phyloP scores from a whole-genome alignment of 352 stramenopile species.

The Pythium oligandrum region DNA sequence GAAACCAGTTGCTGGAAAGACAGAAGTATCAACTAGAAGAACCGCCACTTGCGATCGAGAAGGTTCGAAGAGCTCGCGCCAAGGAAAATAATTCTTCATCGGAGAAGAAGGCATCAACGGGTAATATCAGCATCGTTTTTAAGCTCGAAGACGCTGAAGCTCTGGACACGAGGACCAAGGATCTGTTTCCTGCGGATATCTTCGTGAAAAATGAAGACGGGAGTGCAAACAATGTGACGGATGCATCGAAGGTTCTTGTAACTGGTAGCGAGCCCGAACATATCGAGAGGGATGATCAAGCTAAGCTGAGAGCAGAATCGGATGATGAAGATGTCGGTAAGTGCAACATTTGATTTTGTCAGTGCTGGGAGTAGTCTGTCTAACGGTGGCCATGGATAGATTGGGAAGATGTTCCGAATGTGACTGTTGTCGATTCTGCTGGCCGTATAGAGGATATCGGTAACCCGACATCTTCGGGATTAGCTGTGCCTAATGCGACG shows the following conservation, averaged over 20 bases:
- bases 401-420: constrained; percentile 10
- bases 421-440: neutral
- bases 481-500: too few species aligned
- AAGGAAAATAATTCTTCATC: neutral
- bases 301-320: too few species aligned
- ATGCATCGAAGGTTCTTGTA: too few species aligned
- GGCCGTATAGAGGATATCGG: too few species aligned
- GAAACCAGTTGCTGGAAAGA: constrained; percentile 19
- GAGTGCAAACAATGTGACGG: too few species aligned
- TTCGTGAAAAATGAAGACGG: constrained; percentile 9
- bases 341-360: constrained; percentile 3
- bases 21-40: constrained; percentile 36
- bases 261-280: too few species aligned
- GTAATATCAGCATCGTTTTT: constrained; percentile 33
- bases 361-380: too few species aligned
- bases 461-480: too few species aligned
- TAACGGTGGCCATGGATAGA: neutral
- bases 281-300: too few species aligned
- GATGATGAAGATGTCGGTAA: constrained; percentile 41
- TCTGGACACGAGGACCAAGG: constrained; percentile 16
- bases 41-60: constrained; percentile 41
- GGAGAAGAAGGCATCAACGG: constrained; percentile 4
- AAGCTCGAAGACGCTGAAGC: constrained; percentile 34
- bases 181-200: constrained; percentile 33
- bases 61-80: constrained; percentile 17